Evolutionary conservation across 1,284 basidiomycete species (phyloP).

Genomic region (Malassezia sympodialis): DNA sequence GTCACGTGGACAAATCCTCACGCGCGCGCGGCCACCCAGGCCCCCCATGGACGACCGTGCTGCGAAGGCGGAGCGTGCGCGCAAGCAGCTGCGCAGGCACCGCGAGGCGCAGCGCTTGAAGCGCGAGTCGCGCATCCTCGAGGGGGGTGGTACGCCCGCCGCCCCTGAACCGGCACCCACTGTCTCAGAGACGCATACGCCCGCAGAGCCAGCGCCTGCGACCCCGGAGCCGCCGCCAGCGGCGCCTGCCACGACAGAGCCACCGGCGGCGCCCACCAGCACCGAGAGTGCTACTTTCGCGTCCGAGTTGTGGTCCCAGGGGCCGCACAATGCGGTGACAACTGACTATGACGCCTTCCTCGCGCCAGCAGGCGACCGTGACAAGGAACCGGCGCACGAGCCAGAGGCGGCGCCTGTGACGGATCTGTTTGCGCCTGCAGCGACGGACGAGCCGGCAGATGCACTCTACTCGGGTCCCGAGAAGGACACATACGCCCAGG

Average conservation of each 20-base stretch:
- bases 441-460: too few species aligned
- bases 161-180: not conserved
- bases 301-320: conserved; percentile 3
- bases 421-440: not conserved
- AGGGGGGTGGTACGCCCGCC: not conserved
- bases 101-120: conserved; percentile 13
- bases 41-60: conserved; percentile 16
- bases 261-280: not conserved
- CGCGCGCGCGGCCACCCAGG: not conserved
- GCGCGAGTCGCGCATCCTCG: conserved; percentile 2
- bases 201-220: too few species aligned
- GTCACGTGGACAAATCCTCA: not conserved
- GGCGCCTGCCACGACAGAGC: not conserved
- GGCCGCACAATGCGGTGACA: not conserved
- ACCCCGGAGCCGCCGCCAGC: not conserved
- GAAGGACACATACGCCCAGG: too few species aligned
- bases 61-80: conserved; percentile 17
- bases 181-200: not conserved
- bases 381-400: too few species aligned
- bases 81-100: conserved; percentile 15
- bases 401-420: not conserved
- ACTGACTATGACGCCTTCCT: not conserved
- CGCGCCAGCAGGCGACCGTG: too few species aligned
- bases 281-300: not conserved
- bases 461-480: too few species aligned